Base-by-base conservation (phyloP, 2,329 filamentous ascomycete species). In the Setomelanomma holmii region DNA sequence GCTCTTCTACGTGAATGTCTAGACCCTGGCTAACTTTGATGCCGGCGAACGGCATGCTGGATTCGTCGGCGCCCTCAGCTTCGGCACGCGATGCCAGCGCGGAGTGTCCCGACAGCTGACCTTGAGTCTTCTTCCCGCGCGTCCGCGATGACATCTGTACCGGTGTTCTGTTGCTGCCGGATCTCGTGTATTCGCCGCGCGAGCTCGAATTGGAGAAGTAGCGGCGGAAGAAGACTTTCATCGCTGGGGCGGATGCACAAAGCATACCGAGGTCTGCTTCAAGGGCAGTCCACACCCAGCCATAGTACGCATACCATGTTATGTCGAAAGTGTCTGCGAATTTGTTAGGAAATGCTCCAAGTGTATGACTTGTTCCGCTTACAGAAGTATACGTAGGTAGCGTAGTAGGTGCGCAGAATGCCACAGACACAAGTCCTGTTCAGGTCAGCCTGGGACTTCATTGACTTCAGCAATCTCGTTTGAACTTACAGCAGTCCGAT, bases 141-240 rank as follows among this genome's bases (percentile, higher is more conserved):
- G 51, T 47, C 33, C 36, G 50, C 8, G 43, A 40, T 16, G 43
- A 40, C 17, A 36, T 12, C 8, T 38, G 21, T 5, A 27, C 23
- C 3, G 53, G 49, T 34, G 45, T 57, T 21, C 33, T 42, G 11
- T 44, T 45, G 36, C 40, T 60, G 4, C 39, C 40, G 1, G 48
- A 45, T 5, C 30, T 52, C 5, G 54, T 51, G 19, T 60, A 57
- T 12, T 49, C 58, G 11, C 41, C 51, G 10, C 54, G 55, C 5
- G 51, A 51, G 14, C 33, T 46, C 3, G 53, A 53, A 7, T 60
- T 45, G 38, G 58, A 64, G 44, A 78, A 68, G 60, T 77, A 78
- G 16, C 68, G 71, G n/a, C 67, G 64, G 67, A 79, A 77, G 56
- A 79, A 75, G 16, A 76, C 69, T 23, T 78, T 77, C 20, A 80